Evolutionary conservation across 2,329 filamentous ascomycete species (phyloP), one percentile per base, ranked within the genome.

Genomic region (Aspergillus quadricinctus): DNA sequence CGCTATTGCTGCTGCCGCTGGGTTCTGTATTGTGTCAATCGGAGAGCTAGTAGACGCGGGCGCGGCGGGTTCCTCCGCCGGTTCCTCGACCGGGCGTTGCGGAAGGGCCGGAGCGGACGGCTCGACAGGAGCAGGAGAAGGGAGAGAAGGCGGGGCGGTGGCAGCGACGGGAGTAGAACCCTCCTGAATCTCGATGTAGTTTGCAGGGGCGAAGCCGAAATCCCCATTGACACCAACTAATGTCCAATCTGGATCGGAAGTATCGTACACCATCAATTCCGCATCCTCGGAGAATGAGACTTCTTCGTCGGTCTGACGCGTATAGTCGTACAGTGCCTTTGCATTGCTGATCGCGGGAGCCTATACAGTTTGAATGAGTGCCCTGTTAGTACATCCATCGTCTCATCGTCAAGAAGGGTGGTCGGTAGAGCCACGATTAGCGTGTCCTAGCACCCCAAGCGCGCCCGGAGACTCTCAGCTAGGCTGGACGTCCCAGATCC

Each of bases 241-340:
- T 60, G 94, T 96, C 94, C 94, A 99, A 75, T 99, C 94, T 14
- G 91, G 90, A 73, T 99, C 94, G 4, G 91, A 88, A 9, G 83
- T 87, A 74, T 99, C 94, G 76, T 90, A 97, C 49, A 99, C 89
- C 58, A 89, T 80, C 50, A 99, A 82, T 48, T 85, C 77, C 43
- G 88, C 87, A 70, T 96, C 92, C 78, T 99, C 94, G 50, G 90
- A 84, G 71, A 99, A 97, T 25, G 93, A 97, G 9, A 99, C 81
- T 76, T 99, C 94, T 75, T 99, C 94, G 70, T 99, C 94, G 25
- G 94, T 99, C 77, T 99, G 94, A 66, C 93, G 86, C 51, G 90
- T 90, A 74, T 99, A 99, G 74, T 99, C 94, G 79, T 93, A 99
- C n/a, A 97, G 83, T n/a, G 94, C 90, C 73, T 88, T 92, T 50